These are phyloP conservation scores for Candida coquimbonensis DNA, from an alignment of 805 yeast genomes.

Conservation along the genomic window DNA sequence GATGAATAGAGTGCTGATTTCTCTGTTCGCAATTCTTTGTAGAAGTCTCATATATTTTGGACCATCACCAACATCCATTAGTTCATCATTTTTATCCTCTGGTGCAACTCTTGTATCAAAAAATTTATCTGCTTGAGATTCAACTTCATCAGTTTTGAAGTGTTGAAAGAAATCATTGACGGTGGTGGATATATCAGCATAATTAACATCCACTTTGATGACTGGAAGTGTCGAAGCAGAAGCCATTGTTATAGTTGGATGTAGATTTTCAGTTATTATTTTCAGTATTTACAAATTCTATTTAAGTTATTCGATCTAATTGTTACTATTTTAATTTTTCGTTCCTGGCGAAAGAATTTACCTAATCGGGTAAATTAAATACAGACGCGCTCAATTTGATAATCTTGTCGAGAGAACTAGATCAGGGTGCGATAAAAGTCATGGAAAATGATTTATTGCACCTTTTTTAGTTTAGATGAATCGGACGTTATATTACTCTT, in stretches of 20 bases:
- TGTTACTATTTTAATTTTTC: background rate
- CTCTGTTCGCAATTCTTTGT: conserved; percentile 82
- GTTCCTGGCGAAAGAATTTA: background rate
- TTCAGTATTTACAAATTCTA: no score
- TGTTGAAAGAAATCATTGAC: conserved; percentile 62
- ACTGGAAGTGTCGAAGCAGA: conserved; percentile 42
- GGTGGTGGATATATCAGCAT: conserved; percentile 50
- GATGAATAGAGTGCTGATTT: conserved; percentile 55
- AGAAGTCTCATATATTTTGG: conserved; percentile 72
- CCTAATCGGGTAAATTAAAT: conserved; percentile 6
- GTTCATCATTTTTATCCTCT: conserved; percentile 20
- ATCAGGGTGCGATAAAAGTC: no score
- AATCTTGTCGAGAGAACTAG: no score
- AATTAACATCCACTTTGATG: conserved; percentile 66
- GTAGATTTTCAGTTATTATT: background rate
- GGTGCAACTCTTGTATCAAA: conserved; percentile 28
- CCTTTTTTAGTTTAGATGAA: no score
- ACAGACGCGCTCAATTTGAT: background rate
- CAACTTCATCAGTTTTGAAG: conserved; percentile 40
- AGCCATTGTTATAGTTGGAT: conserved; percentile 14
- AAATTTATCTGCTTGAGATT: conserved; percentile 25
- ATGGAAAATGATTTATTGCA: no score
- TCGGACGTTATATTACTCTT: no score
- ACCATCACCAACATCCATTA: conserved; percentile 28
- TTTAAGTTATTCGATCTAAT: no score